Conservation (phyloP, 345 rosid species). For the Brassica nigra region DNA sequence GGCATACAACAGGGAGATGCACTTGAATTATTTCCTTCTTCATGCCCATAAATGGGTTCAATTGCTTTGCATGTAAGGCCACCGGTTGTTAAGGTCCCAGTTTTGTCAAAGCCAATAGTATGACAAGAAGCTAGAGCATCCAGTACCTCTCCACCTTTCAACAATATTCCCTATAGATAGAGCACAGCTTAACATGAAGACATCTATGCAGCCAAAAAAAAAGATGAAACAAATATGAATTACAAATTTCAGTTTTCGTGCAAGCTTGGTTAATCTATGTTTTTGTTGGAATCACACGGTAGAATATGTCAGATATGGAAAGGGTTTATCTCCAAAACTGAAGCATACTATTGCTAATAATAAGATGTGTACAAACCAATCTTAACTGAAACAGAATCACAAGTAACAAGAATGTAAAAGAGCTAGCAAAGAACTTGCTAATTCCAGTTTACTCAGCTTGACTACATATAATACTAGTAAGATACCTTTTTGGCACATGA, state of each 20-base stretch:
- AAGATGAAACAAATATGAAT: neutral
- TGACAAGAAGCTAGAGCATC: conserved; percentile 87
- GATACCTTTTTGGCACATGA: neutral
- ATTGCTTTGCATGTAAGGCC: conserved; percentile 87
- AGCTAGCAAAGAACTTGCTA: neutral
- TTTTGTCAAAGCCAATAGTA: conserved; percentile 92
- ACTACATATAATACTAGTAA: neutral
- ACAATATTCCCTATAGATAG: conserved; percentile 71
- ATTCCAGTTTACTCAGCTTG: neutral
- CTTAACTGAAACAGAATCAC: neutral
- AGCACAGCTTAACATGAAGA: neutral
- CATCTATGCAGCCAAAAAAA: neutral
- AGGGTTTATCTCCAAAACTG: neutral
- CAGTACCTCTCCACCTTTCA: conserved; percentile 86
- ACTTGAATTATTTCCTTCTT: conserved; percentile 33
- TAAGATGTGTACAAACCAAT: neutral
- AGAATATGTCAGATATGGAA: neutral
- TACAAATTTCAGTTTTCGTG: neutral
- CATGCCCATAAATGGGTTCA: conserved; percentile 91
- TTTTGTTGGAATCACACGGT: neutral
- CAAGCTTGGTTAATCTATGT: neutral
- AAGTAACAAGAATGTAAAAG: neutral
- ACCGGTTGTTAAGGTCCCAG: conserved; percentile 96
- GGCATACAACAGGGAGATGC: conserved; percentile 63
- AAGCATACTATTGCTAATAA: neutral